Percentiles rank a stretch among this genome's conserved stretches.
Conservation (phyloP, 2,329 filamentous ascomycete genomes). For the Pseudogymnoascus sp. region DNA sequence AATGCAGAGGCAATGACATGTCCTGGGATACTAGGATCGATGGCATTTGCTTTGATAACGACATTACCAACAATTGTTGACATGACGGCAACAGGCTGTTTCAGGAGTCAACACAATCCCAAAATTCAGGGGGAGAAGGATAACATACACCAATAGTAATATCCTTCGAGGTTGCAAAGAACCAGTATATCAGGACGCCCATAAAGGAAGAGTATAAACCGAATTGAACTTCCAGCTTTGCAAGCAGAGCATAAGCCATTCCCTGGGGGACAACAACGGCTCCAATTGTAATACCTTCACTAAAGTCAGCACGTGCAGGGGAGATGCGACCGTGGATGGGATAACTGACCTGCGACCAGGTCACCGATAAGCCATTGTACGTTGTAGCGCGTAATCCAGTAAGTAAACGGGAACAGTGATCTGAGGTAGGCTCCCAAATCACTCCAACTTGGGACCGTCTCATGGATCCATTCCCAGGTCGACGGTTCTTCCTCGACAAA, state of each 20-base stretch:
- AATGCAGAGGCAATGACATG: conserved; percentile 71
- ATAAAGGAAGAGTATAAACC: conserved; percentile 95
- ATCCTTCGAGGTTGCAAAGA: conserved; percentile 96
- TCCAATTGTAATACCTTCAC: conserved; percentile 57
- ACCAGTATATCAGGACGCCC: conserved; percentile 91
- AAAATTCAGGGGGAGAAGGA: not conserved
- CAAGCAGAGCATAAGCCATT: conserved; percentile 88
- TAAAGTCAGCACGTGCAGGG: not conserved
- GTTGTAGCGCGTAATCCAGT: conserved; percentile 90
- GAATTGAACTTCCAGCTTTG: conserved; percentile 69
- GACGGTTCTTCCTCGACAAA: conserved; percentile 81
- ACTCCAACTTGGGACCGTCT: conserved; percentile 49
- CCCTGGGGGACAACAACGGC: conserved; percentile 85
- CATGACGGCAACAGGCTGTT: conserved; percentile 84
- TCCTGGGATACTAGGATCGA: conserved; percentile 47
- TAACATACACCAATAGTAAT: conserved; percentile 82
- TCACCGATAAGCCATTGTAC: conserved; percentile 82
- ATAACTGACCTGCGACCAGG: conserved; percentile 65
- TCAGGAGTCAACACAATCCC: conserved; percentile 10
- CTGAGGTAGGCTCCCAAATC: conserved; percentile 53
- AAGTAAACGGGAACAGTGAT: conserved; percentile 75
- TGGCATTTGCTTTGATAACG: conserved; percentile 51
- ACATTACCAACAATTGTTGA: conserved; percentile 84
- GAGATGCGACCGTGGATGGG: not conserved
- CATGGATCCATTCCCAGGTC: conserved; percentile 59